Percentiles rank a stretch among this genome's conserved stretches.
phyloP scores from a whole-genome alignment of 1,284 basidiomycete species.

The Trichosporon sp. region DNA sequence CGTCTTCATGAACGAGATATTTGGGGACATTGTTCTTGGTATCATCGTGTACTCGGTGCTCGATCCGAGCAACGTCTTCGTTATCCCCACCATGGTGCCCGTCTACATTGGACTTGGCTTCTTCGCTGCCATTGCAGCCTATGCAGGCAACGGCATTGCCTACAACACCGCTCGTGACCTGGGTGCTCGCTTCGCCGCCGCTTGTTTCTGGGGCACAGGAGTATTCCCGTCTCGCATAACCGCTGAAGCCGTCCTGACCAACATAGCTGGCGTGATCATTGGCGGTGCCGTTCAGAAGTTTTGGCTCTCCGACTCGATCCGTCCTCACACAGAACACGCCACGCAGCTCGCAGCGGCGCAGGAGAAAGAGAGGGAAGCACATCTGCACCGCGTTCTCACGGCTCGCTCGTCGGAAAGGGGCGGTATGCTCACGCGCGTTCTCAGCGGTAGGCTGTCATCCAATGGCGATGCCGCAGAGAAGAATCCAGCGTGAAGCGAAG shows the following conservation, averaged over 20 bases:
- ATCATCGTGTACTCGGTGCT: constrained; percentile 12
- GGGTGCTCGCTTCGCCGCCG: constrained; percentile 14
- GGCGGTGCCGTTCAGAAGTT: constrained; percentile 14
- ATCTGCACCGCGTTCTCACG: constrained; percentile 14
- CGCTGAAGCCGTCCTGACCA: constrained; percentile 9
- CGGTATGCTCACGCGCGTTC: not conserved
- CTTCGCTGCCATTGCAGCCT: constrained; percentile 9
- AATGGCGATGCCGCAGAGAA: not conserved
- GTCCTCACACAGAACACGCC: constrained; percentile 5
- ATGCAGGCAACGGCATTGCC: constrained; percentile 9
- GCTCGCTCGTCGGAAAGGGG: not conserved
- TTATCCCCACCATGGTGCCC: constrained; percentile 4
- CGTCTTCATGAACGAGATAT: constrained; percentile 15
- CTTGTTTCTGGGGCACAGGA: constrained; percentile 5
- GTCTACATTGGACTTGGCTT: constrained; percentile 10
- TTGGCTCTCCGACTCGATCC: constrained; percentile 14
- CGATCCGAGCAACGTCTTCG: constrained; percentile 19
- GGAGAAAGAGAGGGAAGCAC: constrained; percentile 1
- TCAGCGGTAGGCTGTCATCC: not conserved
- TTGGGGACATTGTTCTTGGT: constrained; percentile 2
- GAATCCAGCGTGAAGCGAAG: not conserved
- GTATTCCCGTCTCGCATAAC: constrained; percentile 11
- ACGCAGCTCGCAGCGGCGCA: not conserved
- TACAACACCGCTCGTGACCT: constrained; percentile 20
- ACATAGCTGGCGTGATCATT: constrained; percentile 9